Percentiles rank a stretch among this genome's conserved stretches.
Conservation (phyloP, 2,329 filamentous ascomycete genomes). For the Alternaria dauci region DNA sequence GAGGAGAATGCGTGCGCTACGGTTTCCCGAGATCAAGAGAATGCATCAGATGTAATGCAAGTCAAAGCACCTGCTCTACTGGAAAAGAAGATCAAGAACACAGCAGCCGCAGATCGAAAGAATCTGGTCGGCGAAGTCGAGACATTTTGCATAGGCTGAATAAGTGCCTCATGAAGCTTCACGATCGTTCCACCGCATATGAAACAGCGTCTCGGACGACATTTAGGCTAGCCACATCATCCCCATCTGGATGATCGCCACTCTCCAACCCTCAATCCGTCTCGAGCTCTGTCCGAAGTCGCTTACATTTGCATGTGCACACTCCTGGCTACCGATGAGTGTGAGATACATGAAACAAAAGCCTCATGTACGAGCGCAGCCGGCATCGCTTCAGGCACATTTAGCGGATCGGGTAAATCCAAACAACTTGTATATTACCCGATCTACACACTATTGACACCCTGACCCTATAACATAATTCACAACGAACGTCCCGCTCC, state of each 20-base stretch:
- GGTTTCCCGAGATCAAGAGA: constrained; percentile 85
- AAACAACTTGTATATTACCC: background rate
- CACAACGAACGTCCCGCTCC: constrained; percentile 9
- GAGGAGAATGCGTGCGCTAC: constrained; percentile 74
- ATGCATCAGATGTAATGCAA: constrained; percentile 78
- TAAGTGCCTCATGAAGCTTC: background rate
- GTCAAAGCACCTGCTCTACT: constrained; percentile 82
- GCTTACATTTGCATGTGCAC: background rate
- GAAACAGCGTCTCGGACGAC: background rate
- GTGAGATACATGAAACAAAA: background rate
- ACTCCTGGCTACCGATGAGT: background rate
- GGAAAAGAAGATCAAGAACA: constrained; percentile 73
- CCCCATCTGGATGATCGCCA: background rate
- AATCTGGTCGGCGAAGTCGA: constrained; percentile 70
- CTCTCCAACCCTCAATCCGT: background rate
- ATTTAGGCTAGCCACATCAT: background rate
- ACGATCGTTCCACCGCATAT: background rate
- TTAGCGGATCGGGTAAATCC: constrained; percentile 19
- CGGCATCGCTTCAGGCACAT: background rate
- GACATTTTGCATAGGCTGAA: constrained; percentile 21
- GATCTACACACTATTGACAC: background rate
- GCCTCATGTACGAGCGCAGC: background rate
- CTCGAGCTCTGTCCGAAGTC: background rate
- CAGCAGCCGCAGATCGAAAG: constrained; percentile 71
- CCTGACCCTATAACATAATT: background rate